phyloP scores from a whole-genome alignment of 2,329 filamentous ascomycete species.

The Zasmidium angulare region DNA sequence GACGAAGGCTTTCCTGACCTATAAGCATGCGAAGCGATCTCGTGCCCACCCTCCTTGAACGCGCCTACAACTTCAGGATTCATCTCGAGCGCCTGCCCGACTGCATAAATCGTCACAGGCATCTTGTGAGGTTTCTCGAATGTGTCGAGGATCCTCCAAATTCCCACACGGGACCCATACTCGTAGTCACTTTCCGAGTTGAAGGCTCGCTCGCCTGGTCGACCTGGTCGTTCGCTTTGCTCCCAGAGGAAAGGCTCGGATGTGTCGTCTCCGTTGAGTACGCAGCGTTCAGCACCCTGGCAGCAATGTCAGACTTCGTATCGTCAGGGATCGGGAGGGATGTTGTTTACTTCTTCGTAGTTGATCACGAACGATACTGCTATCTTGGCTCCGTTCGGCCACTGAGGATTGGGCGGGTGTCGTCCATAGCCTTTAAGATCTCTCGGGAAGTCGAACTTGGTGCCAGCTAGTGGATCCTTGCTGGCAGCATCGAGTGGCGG shows the following conservation, averaged over 20 bases:
- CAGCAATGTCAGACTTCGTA: conserved; percentile 22
- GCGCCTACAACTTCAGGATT: conserved; percentile 48
- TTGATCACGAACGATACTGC: conserved; percentile 47
- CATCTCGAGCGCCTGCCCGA: conserved; percentile 49
- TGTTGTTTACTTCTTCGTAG: conserved; percentile 38
- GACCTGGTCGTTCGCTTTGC: conserved; percentile 26
- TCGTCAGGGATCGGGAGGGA: background rate
- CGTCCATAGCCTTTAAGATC: conserved; percentile 20
- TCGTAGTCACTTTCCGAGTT: conserved; percentile 52
- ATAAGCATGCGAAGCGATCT: conserved; percentile 51
- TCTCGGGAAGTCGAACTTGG: conserved; percentile 27
- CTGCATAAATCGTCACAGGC: conserved; percentile 52
- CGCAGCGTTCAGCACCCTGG: conserved; percentile 35
- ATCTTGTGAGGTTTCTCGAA: conserved; percentile 48
- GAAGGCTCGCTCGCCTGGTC: conserved; percentile 39
- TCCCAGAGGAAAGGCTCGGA: conserved; percentile 41
- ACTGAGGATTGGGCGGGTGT: conserved; percentile 31
- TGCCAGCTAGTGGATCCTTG: conserved; percentile 14
- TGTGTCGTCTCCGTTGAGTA: conserved; percentile 40
- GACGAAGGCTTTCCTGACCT: too few relatives aligned
- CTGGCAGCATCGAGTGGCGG: conserved; percentile 14
- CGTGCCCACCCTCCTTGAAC: conserved; percentile 50
- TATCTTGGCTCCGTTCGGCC: conserved; percentile 45
- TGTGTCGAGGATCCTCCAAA: conserved; percentile 50
- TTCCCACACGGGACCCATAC: conserved; percentile 50